phyloP scores from a whole-genome alignment of 1,139 yeast genomes.

The Suhomyces guaymorum region DNA sequence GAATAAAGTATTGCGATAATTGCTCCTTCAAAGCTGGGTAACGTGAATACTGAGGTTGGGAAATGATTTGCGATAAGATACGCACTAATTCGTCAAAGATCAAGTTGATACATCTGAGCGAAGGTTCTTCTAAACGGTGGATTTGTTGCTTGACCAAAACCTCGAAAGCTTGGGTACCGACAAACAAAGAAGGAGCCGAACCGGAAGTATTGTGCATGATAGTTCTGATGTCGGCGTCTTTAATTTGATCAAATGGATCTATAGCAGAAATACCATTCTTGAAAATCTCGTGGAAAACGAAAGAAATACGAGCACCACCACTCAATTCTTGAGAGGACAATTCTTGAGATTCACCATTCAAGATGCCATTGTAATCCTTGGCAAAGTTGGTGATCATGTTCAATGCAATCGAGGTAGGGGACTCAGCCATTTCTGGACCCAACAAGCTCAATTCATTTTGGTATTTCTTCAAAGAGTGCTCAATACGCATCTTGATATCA shows the following conservation, averaged over 20 bases:
- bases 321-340: slow-evolving; percentile 80
- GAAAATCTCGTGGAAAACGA: slow-evolving; percentile 95
- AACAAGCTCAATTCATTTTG: slow-evolving; percentile 73
- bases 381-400: slow-evolving; percentile 90
- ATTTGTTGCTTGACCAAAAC: slow-evolving; percentile 95
- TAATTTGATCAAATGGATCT: slow-evolving; percentile 96
- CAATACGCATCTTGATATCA: slow-evolving; percentile 91
- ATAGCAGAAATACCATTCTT: slow-evolving; percentile 89
- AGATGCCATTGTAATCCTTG: slow-evolving; percentile 86
- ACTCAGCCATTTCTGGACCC: slow-evolving; percentile 84
- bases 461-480: slow-evolving; percentile 76
- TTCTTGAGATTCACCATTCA: slow-evolving; percentile 93
- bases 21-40: slow-evolving; percentile 91
- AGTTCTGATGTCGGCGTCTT: slow-evolving; percentile 96
- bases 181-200: slow-evolving; percentile 95
- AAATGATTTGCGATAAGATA: slow-evolving; percentile 80
- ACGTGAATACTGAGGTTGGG: slow-evolving; percentile 79
- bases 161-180: slow-evolving; percentile 96
- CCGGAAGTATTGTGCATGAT: slow-evolving; percentile 96
- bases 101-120: slow-evolving; percentile 82
- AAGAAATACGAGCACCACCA: slow-evolving; percentile 98
- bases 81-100: slow-evolving; percentile 94
- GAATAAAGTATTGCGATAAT: slow-evolving; percentile 75
- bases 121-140: slow-evolving; percentile 91
- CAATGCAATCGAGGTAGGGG: slow-evolving; percentile 87